Evolutionary conservation across 306 rosid genomes (phyloP).

Genomic region (Medicago ruthenica): DNA sequence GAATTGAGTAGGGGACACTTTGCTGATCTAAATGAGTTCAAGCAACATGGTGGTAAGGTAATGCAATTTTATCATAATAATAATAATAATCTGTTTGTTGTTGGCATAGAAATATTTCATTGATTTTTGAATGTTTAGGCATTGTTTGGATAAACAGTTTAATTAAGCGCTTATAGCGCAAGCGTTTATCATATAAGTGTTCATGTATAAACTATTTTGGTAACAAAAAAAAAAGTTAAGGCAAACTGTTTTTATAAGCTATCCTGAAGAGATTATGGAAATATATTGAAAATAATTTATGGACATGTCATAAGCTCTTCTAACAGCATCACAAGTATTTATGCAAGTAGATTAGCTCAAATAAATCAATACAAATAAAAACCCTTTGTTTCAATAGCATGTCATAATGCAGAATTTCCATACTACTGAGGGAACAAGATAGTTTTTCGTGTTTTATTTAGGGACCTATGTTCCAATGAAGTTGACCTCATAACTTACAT

Average conservation of each 20-base stretch:
- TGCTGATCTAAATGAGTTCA: slow-evolving; percentile 77
- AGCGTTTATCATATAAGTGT: not conserved
- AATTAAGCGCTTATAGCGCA: not conserved
- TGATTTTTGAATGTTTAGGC: not conserved
- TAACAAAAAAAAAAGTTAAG: not conserved
- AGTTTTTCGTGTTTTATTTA: slow-evolving; percentile 3
- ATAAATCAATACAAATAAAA: not conserved
- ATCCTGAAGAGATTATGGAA: too few species aligned
- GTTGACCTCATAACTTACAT: not conserved
- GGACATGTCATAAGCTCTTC: too few species aligned
- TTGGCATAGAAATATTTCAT: not conserved
- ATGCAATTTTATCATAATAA: slow-evolving; percentile 1
- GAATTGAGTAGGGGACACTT: slow-evolving; percentile 87
- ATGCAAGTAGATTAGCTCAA: not conserved
- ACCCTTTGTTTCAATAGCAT: not conserved
- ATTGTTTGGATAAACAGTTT: not conserved
- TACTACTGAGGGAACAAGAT: slow-evolving; percentile 1
- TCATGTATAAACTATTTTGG: not conserved
- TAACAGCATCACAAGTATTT: too few species aligned
- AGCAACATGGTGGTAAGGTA: slow-evolving; percentile 92
- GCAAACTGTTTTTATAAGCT: too few species aligned
- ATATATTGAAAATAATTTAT: too few species aligned
- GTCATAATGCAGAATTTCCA: slow-evolving; percentile 13
- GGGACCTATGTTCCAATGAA: slow-evolving; percentile 8
- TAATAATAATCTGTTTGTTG: not conserved